phyloP scores from a whole-genome alignment of 176 grass and related monocot species.

The Puya raimondii region DNA sequence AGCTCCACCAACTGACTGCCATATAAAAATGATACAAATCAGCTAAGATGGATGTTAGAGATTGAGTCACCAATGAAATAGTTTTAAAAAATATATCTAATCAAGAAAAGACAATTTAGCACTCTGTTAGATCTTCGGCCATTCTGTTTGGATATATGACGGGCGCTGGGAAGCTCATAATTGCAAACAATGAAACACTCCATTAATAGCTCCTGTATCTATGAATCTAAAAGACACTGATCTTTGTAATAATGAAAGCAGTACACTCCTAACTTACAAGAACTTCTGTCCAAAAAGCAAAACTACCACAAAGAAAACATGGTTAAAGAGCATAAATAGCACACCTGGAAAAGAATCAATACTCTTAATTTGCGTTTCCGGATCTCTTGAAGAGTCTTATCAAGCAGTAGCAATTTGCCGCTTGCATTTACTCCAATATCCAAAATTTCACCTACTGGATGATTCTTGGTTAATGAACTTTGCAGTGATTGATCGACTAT shows the following conservation, averaged over 20 bases:
- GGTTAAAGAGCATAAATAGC: not conserved
- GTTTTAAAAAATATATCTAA: not conserved
- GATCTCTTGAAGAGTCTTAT: conserved; percentile 70
- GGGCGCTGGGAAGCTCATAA: not conserved
- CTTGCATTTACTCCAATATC: conserved; percentile 77
- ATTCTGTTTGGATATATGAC: not conserved
- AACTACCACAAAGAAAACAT: not conserved
- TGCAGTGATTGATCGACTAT: conserved; percentile 69
- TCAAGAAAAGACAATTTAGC: not conserved
- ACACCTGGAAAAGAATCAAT: conserved; percentile 80
- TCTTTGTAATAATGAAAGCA: not conserved
- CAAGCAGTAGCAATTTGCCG: conserved; percentile 79
- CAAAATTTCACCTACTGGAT: conserved; percentile 45
- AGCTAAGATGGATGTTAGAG: conserved; percentile 17
- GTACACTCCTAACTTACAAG: not conserved
- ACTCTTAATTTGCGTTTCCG: conserved; percentile 38
- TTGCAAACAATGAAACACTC: not conserved
- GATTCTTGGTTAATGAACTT: conserved; percentile 49
- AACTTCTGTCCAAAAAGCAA: not conserved
- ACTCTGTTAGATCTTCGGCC: not conserved
- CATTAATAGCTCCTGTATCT: not conserved
- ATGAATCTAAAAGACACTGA: not conserved
- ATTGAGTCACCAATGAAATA: not conserved
- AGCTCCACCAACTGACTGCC: conserved; percentile 54
- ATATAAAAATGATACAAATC: conserved; percentile 25